A percentile compares a stretch with the other conserved stretches of the same genome.
Conservation (phyloP, 306 rosid genomes). For the Hippophae rhamnoides region DNA sequence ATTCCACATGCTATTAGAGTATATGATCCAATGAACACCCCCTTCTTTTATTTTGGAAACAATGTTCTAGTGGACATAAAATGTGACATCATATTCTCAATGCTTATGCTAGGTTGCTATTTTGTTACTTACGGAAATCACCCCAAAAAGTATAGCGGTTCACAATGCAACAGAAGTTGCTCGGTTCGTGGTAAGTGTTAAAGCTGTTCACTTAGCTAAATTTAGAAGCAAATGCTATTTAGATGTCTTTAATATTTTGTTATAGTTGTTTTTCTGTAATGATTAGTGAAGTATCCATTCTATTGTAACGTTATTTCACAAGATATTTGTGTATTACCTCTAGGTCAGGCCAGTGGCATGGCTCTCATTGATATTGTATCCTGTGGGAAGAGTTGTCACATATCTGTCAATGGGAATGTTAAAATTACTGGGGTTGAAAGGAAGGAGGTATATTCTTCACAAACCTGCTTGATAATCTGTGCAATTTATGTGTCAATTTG, state of each 20-base stretch:
- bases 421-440: constrained; percentile 87
- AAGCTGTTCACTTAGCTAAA: background rate
- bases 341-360: constrained; percentile 99
- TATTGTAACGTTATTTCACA: constrained; percentile 15
- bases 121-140: constrained; percentile 97
- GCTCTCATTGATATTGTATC: constrained; percentile 89
- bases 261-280: constrained; percentile 8
- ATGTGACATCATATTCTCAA: constrained; percentile 2
- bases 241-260: constrained; percentile 9
- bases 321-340: constrained; percentile 27
- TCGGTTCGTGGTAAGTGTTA: constrained; percentile 80
- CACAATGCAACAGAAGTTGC: constrained; percentile 96
- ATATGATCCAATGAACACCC: background rate
- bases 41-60: constrained; percentile 3
- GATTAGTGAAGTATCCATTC: constrained; percentile 7
- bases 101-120: constrained; percentile 67
- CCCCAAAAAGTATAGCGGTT: constrained; percentile 96
- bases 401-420: constrained; percentile 96
- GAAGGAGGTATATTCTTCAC: constrained; percentile 63
- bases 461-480: constrained; percentile 14
- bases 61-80: background rate
- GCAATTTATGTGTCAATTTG: background rate
- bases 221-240: background rate
- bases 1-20: no score
- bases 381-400: constrained; percentile 89